phyloP scores from a whole-genome alignment of 176 grass and related monocot genomes.

The Sorghum bicolor region Sorghum_bicolor_NCBIv3 NC_012878.2:55497001-55497500 shows the following conservation, averaged over 20 bases:
- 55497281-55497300: slow-evolving; percentile 27
- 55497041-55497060: slow-evolving; percentile 39
- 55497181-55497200: slow-evolving; percentile 61
- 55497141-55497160: slow-evolving; percentile 32
- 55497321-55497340: slow-evolving; percentile 35
- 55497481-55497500: slow-evolving; percentile 84
- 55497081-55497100: slow-evolving; percentile 61
- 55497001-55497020: slow-evolving; percentile 41
- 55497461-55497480: slow-evolving; percentile 76
- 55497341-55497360: slow-evolving; percentile 26
- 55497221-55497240: slow-evolving; percentile 84
- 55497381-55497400: slow-evolving; percentile 41
- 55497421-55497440: slow-evolving; percentile 72
- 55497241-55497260: slow-evolving; percentile 37
- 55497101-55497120: slow-evolving; percentile 51
- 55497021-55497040: slow-evolving; percentile 30
- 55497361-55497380: slow-evolving; percentile 28
- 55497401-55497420: slow-evolving; percentile 76
- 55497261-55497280: slow-evolving; percentile 15
- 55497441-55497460: slow-evolving; percentile 53
- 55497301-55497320: slow-evolving; percentile 8
- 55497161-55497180: slow-evolving; percentile 39
- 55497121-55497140: slow-evolving; percentile 55
- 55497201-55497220: slow-evolving; percentile 93
- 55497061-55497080: slow-evolving; percentile 48